phyloP scores from a whole-genome alignment of 192 early-diverging fungal species.

The Mortierella alpina region DNA sequence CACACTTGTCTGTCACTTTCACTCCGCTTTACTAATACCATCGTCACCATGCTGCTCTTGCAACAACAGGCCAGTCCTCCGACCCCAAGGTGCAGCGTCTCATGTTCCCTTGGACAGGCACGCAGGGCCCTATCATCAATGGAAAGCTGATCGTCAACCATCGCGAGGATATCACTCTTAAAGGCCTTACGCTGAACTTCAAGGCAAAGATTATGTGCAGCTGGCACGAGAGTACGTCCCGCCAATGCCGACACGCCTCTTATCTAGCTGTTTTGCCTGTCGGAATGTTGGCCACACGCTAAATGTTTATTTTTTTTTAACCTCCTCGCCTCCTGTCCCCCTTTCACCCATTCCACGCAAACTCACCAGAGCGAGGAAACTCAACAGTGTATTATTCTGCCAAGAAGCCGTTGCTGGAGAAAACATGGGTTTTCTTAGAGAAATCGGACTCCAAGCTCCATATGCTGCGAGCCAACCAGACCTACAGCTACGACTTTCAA shows the following conservation, averaged over 20 bases:
- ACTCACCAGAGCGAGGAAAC: slow-evolving; percentile 13
- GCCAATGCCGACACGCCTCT: neutral
- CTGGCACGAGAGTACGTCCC: slow-evolving; percentile 39
- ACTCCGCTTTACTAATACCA: neutral
- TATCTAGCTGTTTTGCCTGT: neutral
- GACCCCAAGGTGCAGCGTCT: slow-evolving; percentile 31
- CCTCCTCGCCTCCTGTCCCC: neutral
- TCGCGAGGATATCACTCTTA: slow-evolving; percentile 41
- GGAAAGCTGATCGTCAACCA: slow-evolving; percentile 46
- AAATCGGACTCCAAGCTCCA: slow-evolving; percentile 28
- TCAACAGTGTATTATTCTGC: slow-evolving; percentile 20
- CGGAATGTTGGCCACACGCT: neutral
- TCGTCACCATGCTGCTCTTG: neutral
- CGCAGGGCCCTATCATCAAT: slow-evolving; percentile 43
- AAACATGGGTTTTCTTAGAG: slow-evolving; percentile 40
- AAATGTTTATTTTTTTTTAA: neutral
- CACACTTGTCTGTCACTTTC: neutral
- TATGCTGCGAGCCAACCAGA: slow-evolving; percentile 37
- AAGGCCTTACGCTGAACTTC: slow-evolving; percentile 31
- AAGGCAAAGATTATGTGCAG: slow-evolving; percentile 33
- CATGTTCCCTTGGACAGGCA: slow-evolving; percentile 49
- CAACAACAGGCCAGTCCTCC: slow-evolving; percentile 15
- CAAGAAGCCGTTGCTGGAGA: slow-evolving; percentile 42
- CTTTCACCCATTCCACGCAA: neutral
- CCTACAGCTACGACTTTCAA: slow-evolving; percentile 41